Evolutionary conservation across 345 rosid genomes (phyloP).

Genomic region (Gynandropsis gynandra): DNA sequence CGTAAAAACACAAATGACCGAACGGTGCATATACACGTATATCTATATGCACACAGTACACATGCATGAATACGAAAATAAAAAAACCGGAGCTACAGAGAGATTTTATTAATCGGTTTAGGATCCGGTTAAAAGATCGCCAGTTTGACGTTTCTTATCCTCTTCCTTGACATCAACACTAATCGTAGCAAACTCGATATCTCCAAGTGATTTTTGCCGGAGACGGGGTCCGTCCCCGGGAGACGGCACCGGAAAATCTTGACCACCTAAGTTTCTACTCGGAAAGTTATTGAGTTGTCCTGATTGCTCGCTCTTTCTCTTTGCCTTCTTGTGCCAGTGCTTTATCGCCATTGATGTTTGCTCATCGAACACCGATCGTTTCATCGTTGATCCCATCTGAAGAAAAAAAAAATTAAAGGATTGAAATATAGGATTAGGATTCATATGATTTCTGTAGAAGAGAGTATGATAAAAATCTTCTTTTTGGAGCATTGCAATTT

Average conservation of each 20-base stretch:
- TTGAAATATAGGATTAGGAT: too few relatives aligned
- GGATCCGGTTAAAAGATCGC: slow-evolving; percentile 26
- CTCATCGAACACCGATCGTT: slow-evolving; percentile 80
- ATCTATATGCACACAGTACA: too few relatives aligned
- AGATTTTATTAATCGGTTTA: too few relatives aligned
- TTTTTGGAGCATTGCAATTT: too few relatives aligned
- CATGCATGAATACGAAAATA: too few relatives aligned
- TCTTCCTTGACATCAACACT: slow-evolving; percentile 37
- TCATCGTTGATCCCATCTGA: slow-evolving; percentile 99
- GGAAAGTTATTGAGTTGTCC: background rate
- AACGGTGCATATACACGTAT: too few relatives aligned
- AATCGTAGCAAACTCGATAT: slow-evolving; percentile 35
- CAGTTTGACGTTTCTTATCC: slow-evolving; percentile 14
- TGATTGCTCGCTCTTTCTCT: slow-evolving; percentile 40
- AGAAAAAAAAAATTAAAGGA: too few relatives aligned
- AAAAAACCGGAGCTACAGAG: too few relatives aligned
- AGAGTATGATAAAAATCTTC: too few relatives aligned
- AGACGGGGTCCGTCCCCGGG: background rate
- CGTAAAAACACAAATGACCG: too few relatives aligned
- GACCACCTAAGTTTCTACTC: too few relatives aligned
- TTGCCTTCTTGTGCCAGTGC: slow-evolving; percentile 74
- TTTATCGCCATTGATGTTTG: slow-evolving; percentile 82
- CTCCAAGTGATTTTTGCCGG: slow-evolving; percentile 18
- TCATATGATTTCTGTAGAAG: too few relatives aligned
- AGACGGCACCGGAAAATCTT: background rate